Percentiles rank a stretch among this genome's conserved stretches.
Evolutionary conservation across 805 yeast genomes (phyloP).

Genomic region (Isabelozyma heimii): DNA sequence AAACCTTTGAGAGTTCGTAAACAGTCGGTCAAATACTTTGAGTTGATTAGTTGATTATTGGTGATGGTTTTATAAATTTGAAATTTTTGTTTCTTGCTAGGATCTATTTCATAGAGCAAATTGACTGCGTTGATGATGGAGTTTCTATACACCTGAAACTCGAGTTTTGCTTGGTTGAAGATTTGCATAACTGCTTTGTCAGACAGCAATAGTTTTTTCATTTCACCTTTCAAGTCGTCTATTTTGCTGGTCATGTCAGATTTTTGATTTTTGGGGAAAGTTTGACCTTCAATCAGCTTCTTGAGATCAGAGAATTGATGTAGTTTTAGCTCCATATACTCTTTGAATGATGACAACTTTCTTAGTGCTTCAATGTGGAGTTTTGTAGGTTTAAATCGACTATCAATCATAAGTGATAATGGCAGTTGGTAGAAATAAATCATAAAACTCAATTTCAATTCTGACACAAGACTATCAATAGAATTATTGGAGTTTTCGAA

Average conservation of each 20-base stretch:
- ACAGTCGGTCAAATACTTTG: slow-evolving; percentile 20
- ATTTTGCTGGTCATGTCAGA: background rate
- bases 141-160: slow-evolving; percentile 22
- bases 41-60: slow-evolving; percentile 24
- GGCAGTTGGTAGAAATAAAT: slow-evolving; percentile 40
- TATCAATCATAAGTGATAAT: slow-evolving; percentile 19
- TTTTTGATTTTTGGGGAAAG: background rate
- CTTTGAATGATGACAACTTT: slow-evolving; percentile 36
- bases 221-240: slow-evolving; percentile 3
- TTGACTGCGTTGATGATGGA: slow-evolving; percentile 23
- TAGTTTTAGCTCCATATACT: slow-evolving; percentile 20
- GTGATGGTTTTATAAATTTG: slow-evolving; percentile 30
- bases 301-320: background rate
- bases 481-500: slow-evolving; percentile 40
- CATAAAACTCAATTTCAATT: slow-evolving; percentile 36
- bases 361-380: slow-evolving; percentile 23
- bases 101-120: slow-evolving; percentile 9
- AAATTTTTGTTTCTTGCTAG: slow-evolving; percentile 18
- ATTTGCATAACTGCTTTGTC: slow-evolving; percentile 10
- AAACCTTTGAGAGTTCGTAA: slow-evolving; percentile 10
- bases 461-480: slow-evolving; percentile 36
- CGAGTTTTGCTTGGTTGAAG: slow-evolving; percentile 11
- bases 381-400: slow-evolving; percentile 5
- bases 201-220: slow-evolving; percentile 12
- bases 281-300: background rate